Evolutionary conservation across 345 rosid species (phyloP).

Genomic region (Hibiscus trionum): DNA sequence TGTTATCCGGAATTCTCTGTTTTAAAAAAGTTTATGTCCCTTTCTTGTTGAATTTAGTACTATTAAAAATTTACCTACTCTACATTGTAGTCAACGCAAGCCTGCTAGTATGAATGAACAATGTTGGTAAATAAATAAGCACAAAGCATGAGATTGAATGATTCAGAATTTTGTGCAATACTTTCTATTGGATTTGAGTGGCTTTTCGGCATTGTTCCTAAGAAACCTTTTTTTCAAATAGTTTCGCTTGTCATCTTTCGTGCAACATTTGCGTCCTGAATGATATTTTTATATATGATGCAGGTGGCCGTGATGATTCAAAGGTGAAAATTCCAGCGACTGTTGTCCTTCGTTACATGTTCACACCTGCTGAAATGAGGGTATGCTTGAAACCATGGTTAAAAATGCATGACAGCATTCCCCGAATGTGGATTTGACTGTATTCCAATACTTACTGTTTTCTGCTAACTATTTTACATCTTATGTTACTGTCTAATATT

Average conservation of each 20-base stretch:
- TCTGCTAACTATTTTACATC: not conserved
- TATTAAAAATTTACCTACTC: not conserved
- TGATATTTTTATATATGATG: constrained; percentile 6
- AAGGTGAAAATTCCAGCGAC: constrained; percentile 73
- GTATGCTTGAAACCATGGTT: constrained; percentile 23
- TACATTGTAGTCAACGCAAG: not conserved
- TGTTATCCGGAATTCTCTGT: not conserved
- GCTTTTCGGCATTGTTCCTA: not conserved
- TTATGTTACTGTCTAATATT: not conserved
- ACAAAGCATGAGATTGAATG: not conserved
- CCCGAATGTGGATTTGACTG: not conserved
- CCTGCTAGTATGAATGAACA: not conserved
- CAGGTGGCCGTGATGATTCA: constrained; percentile 94
- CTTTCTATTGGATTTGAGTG: not conserved
- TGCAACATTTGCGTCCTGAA: not conserved
- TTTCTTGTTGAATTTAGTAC: not conserved
- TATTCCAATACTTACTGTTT: not conserved
- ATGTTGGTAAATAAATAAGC: not conserved
- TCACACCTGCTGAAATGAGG: constrained; percentile 80
- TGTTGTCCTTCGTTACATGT: constrained; percentile 75
- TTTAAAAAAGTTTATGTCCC: not conserved
- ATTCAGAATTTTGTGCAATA: not conserved
- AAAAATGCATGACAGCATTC: not conserved
- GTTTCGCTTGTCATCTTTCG: not conserved
- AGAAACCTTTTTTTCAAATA: not conserved